Evolutionary conservation across 345 rosid genomes (phyloP).

Genomic region (Lenwebbia sp.): DNA sequence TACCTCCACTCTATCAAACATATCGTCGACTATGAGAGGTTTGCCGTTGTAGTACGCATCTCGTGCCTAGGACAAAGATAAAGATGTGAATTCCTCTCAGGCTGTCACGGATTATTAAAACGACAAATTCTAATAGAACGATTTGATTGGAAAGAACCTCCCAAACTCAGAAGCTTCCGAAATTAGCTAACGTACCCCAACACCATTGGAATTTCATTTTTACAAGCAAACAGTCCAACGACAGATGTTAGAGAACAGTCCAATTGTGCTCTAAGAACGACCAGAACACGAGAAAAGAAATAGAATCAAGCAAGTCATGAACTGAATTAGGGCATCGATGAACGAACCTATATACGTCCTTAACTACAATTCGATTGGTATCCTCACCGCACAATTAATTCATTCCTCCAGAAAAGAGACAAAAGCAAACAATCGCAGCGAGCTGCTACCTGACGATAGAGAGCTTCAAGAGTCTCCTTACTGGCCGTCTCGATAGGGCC

Average conservation of each 20-base stretch:
- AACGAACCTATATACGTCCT: background rate
- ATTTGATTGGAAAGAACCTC: background rate
- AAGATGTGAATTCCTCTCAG: background rate
- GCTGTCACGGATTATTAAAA: background rate
- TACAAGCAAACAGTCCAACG: background rate
- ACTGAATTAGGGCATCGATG: background rate
- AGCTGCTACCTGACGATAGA: slow-evolving; percentile 52
- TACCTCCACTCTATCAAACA: slow-evolving; percentile 99
- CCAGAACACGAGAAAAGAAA: background rate
- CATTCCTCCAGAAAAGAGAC: background rate
- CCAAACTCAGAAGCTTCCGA: background rate
- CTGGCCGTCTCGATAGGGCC: slow-evolving; percentile 93
- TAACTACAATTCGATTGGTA: background rate
- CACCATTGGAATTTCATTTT: background rate
- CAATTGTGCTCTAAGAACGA: background rate
- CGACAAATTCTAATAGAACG: background rate
- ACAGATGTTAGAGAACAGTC: background rate
- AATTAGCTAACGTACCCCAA: background rate
- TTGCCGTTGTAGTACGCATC: slow-evolving; percentile 83
- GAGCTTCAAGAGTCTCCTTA: slow-evolving; percentile 93
- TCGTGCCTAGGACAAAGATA: slow-evolving; percentile 43
- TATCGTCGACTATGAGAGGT: slow-evolving; percentile 85
- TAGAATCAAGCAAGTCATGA: background rate
- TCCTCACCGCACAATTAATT: background rate
- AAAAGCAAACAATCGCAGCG: background rate